phyloP scores from a whole-genome alignment of 192 early-diverging fungal genomes.

The Rhizoclosmatium globosum region DNA sequence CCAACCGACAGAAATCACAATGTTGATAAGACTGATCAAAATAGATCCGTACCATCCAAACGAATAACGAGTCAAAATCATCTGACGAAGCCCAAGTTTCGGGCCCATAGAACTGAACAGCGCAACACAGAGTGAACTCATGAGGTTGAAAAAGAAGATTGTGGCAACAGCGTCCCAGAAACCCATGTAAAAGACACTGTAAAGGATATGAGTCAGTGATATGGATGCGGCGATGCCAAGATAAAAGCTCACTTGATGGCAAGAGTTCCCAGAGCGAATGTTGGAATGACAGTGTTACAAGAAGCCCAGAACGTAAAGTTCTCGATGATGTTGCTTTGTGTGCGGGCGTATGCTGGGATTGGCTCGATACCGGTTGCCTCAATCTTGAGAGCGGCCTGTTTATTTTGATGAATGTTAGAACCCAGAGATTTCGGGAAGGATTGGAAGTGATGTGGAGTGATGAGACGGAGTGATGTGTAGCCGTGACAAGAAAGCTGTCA shows the following conservation, averaged over 20 bases:
- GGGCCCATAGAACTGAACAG: constrained; percentile 42
- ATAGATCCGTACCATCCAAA: constrained; percentile 45
- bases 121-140: constrained; percentile 22
- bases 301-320: constrained; percentile 19
- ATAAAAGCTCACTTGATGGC: not conserved
- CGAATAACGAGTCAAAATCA: constrained; percentile 45
- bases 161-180: constrained; percentile 36
- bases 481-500: too few species aligned
- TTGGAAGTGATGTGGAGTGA: too few species aligned
- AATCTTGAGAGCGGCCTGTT: not conserved
- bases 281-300: constrained; percentile 22
- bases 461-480: too few species aligned
- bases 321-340: not conserved
- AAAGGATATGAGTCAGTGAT: too few species aligned
- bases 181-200: constrained; percentile 35
- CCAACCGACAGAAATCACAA: constrained; percentile 43
- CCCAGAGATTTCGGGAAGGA: too few species aligned
- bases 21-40: constrained; percentile 40
- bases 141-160: constrained; percentile 42
- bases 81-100: constrained; percentile 40
- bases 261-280: constrained; percentile 40
- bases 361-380: constrained; percentile 1
- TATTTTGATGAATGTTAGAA: too few species aligned
- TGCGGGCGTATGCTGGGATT: not conserved
- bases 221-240: too few species aligned